Evolutionary conservation across 805 yeast species (phyloP), one percentile per base, ranked within the genome.

Genomic region (Kuraishia ogatae): DNA sequence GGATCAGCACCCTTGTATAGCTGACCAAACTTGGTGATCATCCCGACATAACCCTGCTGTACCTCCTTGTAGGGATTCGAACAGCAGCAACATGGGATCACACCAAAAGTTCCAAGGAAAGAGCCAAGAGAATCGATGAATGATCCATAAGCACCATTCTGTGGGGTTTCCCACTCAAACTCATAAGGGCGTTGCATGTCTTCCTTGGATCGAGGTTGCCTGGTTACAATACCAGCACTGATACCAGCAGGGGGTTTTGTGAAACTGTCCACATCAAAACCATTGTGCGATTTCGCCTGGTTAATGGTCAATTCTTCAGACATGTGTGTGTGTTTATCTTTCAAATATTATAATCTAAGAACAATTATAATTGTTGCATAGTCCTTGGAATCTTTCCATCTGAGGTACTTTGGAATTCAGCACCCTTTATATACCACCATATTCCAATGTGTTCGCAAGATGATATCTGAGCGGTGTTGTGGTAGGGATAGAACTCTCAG

Each of bases 11-110:
- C 74, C 64, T 83, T 73, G 55, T 84, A 72, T 57, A 85, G 72
- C 54, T 85, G 83, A 60, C 91, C 91, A 63, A 83, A 85, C 47
- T 78, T 76, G 54, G 86, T 84, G 53, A 85, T 73, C 55, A 85
- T 73, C 15, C 90, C 91, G 55, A 85, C 89, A 56, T 79, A 71
- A 64, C 91, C 91, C 69, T 85, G 88, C 26, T 75, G 65, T 26
- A 85, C 87, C 39, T 74, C 71, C 61, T 76, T 71, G 70, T 79
- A 85, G 8, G 89, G 89, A 63, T 82, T 83, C 8, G 77, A 66
- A 59, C 73, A 75, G 62, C 86, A 82, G 53, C 74, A 62, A 60
- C 78, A 69, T 3, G 89, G 84, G 61, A 79, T 71, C 24, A 77
- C 66, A 53, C 88, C 88, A 54, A 77, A 67, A 3, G 66, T 61